Percentiles rank a stretch among this genome's conserved stretches.
These are phyloP conservation scores for Mortierella sp. DNA, from an alignment of 371 early-diverging fungal species.

Conservation along the genomic window DNA sequence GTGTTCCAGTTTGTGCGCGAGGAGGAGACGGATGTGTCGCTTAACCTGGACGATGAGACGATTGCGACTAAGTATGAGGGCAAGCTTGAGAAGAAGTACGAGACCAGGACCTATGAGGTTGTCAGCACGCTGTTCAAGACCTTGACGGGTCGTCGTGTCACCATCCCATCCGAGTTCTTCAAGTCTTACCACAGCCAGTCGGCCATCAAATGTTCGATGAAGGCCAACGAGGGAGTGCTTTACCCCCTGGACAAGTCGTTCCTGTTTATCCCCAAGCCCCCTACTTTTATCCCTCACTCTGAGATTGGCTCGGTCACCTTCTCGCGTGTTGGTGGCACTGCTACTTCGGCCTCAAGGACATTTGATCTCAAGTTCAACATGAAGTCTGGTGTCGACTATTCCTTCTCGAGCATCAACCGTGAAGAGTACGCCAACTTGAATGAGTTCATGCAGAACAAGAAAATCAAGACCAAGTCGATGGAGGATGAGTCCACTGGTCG, in stretches of 20 bases:
- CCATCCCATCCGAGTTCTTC: conserved; percentile 78
- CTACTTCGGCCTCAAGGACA: conserved; percentile 81
- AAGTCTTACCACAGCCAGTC: conserved; percentile 80
- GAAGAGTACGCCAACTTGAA: conserved; percentile 92
- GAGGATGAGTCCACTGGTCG: conserved; percentile 73
- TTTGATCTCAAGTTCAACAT: conserved; percentile 96
- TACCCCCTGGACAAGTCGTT: conserved; percentile 96
- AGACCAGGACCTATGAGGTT: conserved; percentile 91
- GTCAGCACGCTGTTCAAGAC: conserved; percentile 94
- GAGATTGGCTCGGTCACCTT: conserved; percentile 96
- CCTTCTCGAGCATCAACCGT: conserved; percentile 89
- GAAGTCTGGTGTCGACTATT: conserved; percentile 83
- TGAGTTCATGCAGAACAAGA: conserved; percentile 84
- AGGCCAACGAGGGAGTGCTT: conserved; percentile 98
- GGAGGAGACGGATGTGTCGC: conserved; percentile 88
- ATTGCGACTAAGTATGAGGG: conserved; percentile 81
- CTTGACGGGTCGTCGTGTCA: conserved; percentile 86
- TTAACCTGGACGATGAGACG: conserved; percentile 87
- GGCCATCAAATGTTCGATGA: conserved; percentile 97
- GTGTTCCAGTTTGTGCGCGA: conserved; percentile 97
- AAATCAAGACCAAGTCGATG: conserved; percentile 83
- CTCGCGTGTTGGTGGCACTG: conserved; percentile 84
- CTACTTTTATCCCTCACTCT: conserved; percentile 88
- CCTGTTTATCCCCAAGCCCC: conserved; percentile 97
- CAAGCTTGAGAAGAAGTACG: conserved; percentile 89